A percentile compares a stretch with the other conserved stretches of the same genome.
Evolutionary conservation across 345 rosid species (phyloP).

Genomic region (rapeseed (Brassica napus)): Da-Ae NC_063446.1:63480001-63480500

Average conservation of each 20-base stretch:
- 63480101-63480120: too few species aligned
- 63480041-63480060: background rate
- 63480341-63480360: background rate
- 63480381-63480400: too few species aligned
- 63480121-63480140: background rate
- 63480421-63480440: too few species aligned
- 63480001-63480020: constrained; percentile 19
- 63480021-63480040: constrained; percentile 6
- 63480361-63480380: too few species aligned
- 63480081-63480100: background rate
- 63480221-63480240: background rate
- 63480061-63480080: background rate
- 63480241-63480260: background rate
- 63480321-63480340: background rate
- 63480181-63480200: background rate
- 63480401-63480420: too few species aligned
- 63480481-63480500: too few species aligned
- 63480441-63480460: too few species aligned
- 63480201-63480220: background rate
- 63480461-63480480: too few species aligned
- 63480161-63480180: background rate
- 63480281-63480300: background rate
- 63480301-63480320: background rate
- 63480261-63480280: background rate
- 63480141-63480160: background rate